Evolutionary conservation across 805 yeast species (phyloP), one percentile per base, ranked within the genome.

Genomic region (Metschnikowia reukaufii): DNA sequence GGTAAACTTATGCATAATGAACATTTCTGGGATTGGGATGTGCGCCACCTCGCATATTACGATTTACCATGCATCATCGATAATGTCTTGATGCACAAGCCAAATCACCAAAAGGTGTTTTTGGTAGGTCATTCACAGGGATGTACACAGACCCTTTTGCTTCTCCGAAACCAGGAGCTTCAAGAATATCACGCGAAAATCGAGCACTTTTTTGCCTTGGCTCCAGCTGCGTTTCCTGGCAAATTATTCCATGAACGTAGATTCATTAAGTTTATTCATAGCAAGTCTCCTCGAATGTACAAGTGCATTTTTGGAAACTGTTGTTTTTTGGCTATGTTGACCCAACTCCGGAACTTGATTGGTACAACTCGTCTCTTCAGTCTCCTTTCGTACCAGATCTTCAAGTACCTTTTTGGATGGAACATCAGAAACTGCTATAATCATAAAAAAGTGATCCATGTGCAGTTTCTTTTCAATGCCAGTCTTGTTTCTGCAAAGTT

Each of bases 141-240:
- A 0, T 90, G 97, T 1, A 82, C 97, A 0, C 96, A 91, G 64
- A 76, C 86, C 0, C 85, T 89, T 45, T 68, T 86, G 57, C 79
- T 89, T 39, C 68, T 94, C 30, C 76, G 85, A 15, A 70, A 70
- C 51, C 60, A 55, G 4, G 55, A 67, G 16, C 57, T 68, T 32
- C 32, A 42, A 4, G 55, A 59, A 2, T 55, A 80, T 32, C 80
- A 81, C 39, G 66, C 70, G 4, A 83, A 81, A 51, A 64, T 92
- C 16, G 83, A 83, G 45, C 75, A 78, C 44, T 88, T 88, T 59
- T 72, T 88, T 23, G 88, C 92, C 0, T 66, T 92, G 44, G 87
- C 97, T 0, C 98, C 99, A 0, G 98, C 98, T 0, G 83, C 90
- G 2, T 94, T 81, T 61, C 95, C 96, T 0, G 98, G 98, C 0